A percentile compares a stretch with the other conserved stretches of the same genome.
These are phyloP conservation scores for Alternaria sp. DNA, from an alignment of 2,329 filamentous ascomycete genomes.

Conservation along the genomic window DNA sequence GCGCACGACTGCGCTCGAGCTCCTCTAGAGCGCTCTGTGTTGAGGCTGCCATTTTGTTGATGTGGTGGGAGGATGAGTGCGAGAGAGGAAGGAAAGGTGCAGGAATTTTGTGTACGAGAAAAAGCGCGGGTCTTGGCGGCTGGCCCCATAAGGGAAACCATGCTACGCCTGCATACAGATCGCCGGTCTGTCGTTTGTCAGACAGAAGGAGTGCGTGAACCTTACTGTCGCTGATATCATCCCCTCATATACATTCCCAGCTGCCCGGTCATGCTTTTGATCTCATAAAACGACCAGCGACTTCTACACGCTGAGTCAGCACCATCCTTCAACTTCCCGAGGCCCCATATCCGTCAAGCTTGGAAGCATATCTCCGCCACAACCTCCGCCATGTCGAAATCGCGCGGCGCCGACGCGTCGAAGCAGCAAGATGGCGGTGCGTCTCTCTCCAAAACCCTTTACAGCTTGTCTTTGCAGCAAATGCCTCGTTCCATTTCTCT, in stretches of 20 bases:
- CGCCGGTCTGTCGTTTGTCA: neutral
- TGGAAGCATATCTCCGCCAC: slow-evolving; percentile 10
- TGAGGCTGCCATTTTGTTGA: slow-evolving; percentile 34
- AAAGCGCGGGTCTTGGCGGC: slow-evolving; percentile 26
- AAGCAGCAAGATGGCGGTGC: slow-evolving; percentile 51
- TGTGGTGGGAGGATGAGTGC: slow-evolving; percentile 6
- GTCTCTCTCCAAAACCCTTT: slow-evolving; percentile 44
- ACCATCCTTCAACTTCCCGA: neutral
- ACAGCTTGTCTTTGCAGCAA: slow-evolving; percentile 40
- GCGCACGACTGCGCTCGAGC: slow-evolving; percentile 76
- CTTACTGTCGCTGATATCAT: neutral
- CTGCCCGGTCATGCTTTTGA: neutral
- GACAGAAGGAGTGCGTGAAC: neutral
- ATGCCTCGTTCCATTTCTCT: slow-evolving; percentile 18
- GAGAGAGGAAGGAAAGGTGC: neutral
- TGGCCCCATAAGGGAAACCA: slow-evolving; percentile 25
- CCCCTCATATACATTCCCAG: neutral
- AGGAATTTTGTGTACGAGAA: slow-evolving; percentile 19
- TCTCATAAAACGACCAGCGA: neutral
- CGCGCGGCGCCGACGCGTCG: slow-evolving; percentile 39
- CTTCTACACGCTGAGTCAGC: slow-evolving; percentile 25
- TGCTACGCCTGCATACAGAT: slow-evolving; percentile 13
- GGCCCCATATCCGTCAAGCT: neutral
- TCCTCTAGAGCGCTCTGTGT: slow-evolving; percentile 65
- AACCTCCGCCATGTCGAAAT: slow-evolving; percentile 47